Percentiles rank a stretch among this genome's conserved stretches.
These are phyloP conservation scores for Eucalyptus marginata DNA, from an alignment of 345 rosid genomes.

Conservation along the genomic window DNA sequence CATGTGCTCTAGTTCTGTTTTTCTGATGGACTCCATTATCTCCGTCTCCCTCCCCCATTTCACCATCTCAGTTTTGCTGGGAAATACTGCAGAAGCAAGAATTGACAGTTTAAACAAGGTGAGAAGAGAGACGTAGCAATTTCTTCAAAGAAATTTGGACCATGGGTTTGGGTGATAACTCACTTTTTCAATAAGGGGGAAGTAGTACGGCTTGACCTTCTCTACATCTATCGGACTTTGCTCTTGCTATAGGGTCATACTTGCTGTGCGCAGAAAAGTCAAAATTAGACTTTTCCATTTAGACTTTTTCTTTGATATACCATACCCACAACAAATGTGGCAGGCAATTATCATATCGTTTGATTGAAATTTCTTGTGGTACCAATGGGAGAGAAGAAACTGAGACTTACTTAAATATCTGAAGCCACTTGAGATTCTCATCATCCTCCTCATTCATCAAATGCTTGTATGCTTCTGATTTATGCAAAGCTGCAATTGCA, in stretches of 20 bases:
- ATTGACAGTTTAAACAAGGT: neutral
- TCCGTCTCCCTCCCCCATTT: neutral
- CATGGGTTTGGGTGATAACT: neutral
- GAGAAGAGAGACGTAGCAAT: neutral
- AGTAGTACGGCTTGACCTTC: constrained; percentile 40
- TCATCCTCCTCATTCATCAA: constrained; percentile 36
- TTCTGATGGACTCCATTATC: neutral
- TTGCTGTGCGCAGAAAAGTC: constrained; percentile 15
- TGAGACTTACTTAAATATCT: constrained; percentile 24
- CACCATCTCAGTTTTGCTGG: constrained; percentile 18
- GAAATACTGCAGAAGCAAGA: constrained; percentile 6
- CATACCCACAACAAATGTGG: neutral
- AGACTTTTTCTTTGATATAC: neutral
- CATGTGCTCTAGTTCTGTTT: neutral
- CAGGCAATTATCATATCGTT: neutral
- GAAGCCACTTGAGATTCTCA: constrained; percentile 41
- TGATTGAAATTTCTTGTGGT: neutral
- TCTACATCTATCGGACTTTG: constrained; percentile 40
- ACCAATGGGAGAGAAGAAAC: neutral
- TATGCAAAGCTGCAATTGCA: constrained; percentile 30
- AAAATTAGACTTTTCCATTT: neutral
- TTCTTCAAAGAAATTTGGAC: neutral
- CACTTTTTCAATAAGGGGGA: constrained; percentile 35
- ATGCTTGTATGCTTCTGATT: constrained; percentile 25
- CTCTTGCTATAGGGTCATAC: constrained; percentile 58